Evolutionary conservation across 1,284 basidiomycete genomes (phyloP).

Genomic region (Cutaneotrichosporon spelunceum): DNA sequence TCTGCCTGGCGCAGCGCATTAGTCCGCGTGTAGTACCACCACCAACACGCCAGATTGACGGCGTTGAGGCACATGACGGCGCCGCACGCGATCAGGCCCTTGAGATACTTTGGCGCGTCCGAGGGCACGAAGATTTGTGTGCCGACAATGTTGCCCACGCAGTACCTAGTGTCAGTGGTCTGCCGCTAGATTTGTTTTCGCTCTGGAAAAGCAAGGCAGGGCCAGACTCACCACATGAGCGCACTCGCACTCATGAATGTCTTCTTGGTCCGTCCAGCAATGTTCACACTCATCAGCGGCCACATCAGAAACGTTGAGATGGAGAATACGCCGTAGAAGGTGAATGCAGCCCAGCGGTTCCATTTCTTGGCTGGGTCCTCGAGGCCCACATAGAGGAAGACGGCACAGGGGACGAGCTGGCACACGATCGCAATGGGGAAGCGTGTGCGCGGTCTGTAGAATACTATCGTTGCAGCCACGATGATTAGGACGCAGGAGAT

Average conservation of each 20-base stretch:
- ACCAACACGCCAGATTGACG: slow-evolving; percentile 27
- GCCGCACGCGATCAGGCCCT: slow-evolving; percentile 27
- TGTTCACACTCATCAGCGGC: slow-evolving; percentile 36
- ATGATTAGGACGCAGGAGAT: slow-evolving; percentile 25
- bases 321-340: slow-evolving; percentile 24
- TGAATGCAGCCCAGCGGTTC: slow-evolving; percentile 30
- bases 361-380: slow-evolving; percentile 21
- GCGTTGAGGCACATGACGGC: slow-evolving; percentile 23
- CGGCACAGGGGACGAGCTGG: slow-evolving; percentile 19
- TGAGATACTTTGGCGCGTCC: slow-evolving; percentile 31
- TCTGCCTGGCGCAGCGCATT: slow-evolving; percentile 30
- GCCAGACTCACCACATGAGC: slow-evolving; percentile 21
- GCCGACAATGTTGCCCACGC: slow-evolving; percentile 31
- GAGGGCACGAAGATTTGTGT: slow-evolving; percentile 29
- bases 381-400: slow-evolving; percentile 32
- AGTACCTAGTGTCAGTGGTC: slow-evolving; percentile 20
- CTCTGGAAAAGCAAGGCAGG: no score
- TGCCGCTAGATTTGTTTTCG: no score
- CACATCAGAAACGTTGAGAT: slow-evolving; percentile 32
- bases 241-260: slow-evolving; percentile 22
- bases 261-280: slow-evolving; percentile 40
- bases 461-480: slow-evolving; percentile 14
- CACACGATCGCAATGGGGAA: slow-evolving; percentile 29
- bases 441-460: slow-evolving; percentile 16
- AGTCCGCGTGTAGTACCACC: slow-evolving; percentile 26